Evolutionary conservation across 768 basidiomycete species (phyloP).

Genomic region (Daedalea quercina): DNA sequence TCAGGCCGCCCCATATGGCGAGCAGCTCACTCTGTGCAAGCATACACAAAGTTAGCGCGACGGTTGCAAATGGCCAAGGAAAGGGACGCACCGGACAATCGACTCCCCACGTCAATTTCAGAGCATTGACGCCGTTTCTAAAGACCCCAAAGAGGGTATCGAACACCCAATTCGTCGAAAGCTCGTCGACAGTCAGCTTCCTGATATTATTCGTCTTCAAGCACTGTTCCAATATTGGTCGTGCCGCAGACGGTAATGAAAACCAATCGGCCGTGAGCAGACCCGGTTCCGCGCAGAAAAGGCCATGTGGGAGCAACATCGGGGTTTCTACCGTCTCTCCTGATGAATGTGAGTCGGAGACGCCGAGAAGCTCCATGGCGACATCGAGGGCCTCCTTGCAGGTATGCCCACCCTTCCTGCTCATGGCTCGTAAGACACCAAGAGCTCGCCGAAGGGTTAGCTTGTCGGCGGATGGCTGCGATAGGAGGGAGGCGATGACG

Average conservation of each 20-base stretch:
- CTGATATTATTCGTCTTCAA: conserved; percentile 48
- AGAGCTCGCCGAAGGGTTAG: conserved; percentile 38
- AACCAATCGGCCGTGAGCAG: conserved; percentile 48
- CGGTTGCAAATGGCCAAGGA: neutral
- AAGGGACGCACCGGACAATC: conserved; percentile 39
- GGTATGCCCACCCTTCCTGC: conserved; percentile 42
- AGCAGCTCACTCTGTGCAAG: conserved; percentile 36
- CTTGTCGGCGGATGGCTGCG: conserved; percentile 27
- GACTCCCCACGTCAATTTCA: conserved; percentile 39
- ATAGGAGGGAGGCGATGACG: conserved; percentile 49
- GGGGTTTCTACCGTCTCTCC: conserved; percentile 17
- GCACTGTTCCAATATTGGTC: conserved; percentile 47
- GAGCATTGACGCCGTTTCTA: conserved; percentile 36
- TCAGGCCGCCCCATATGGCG: conserved; percentile 50
- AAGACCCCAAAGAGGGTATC: conserved; percentile 46
- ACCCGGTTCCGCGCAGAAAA: conserved; percentile 54
- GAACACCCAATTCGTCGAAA: conserved; percentile 47
- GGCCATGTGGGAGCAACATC: conserved; percentile 41
- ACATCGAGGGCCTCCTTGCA: conserved; percentile 51
- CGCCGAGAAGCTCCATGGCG: conserved; percentile 23
- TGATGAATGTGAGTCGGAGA: neutral
- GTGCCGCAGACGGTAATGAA: conserved; percentile 39
- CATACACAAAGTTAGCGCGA: neutral
- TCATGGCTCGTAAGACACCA: conserved; percentile 48
- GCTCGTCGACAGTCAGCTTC: conserved; percentile 50